phyloP scores from a whole-genome alignment of 1,139 yeast genomes.

The Pichia sp. region DNA sequence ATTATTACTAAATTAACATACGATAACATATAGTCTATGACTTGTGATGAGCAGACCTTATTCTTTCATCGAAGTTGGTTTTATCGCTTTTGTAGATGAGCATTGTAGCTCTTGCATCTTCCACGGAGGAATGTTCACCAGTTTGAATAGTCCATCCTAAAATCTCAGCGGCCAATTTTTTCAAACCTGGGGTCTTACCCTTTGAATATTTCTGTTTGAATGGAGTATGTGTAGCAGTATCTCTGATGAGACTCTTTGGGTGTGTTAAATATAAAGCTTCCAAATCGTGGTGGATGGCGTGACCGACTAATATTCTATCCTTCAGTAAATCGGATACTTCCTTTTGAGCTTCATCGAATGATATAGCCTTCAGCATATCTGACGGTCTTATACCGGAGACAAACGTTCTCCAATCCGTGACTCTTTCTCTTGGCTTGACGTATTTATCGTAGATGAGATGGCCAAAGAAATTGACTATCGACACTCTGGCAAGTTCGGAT shows the following conservation, averaged over 20 bases:
- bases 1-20: no score
- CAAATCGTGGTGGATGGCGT: conserved; percentile 79
- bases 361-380: conserved; percentile 64
- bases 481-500: conserved; percentile 81
- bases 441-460: conserved; percentile 65
- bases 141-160: conserved; percentile 65
- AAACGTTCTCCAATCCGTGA: conserved; percentile 92
- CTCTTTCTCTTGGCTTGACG: conserved; percentile 72
- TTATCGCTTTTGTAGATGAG: conserved; percentile 62
- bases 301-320: conserved; percentile 71
- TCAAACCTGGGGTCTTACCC: conserved; percentile 74
- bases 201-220: conserved; percentile 54
- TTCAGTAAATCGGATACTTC: conserved; percentile 50
- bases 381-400: conserved; percentile 83
- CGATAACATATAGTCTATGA: no score
- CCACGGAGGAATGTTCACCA: conserved; percentile 83
- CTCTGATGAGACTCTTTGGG: conserved; percentile 64
- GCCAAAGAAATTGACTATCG: conserved; percentile 83
- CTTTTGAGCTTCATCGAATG: conserved; percentile 64
- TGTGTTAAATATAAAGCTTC: conserved; percentile 65
- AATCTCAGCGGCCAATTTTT: conserved; percentile 58
- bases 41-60: not conserved
- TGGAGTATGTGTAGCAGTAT: conserved; percentile 64
- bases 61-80: conserved; percentile 51
- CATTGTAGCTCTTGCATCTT: conserved; percentile 91